These are phyloP conservation scores for Penicillium lagena DNA, from an alignment of 495 filamentous ascomycete species.

Conservation along the genomic window DNA sequence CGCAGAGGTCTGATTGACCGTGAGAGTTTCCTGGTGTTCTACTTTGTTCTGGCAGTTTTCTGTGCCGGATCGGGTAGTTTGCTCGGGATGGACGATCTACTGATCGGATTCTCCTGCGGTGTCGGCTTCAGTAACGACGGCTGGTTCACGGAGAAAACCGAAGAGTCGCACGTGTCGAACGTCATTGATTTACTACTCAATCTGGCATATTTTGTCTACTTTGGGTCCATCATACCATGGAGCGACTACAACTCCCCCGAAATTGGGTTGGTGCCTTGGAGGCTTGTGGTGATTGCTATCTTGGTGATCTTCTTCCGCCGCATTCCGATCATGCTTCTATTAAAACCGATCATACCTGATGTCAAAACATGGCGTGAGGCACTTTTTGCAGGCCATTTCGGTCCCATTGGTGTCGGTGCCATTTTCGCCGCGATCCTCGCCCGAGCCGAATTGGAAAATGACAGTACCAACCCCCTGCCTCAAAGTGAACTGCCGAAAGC, in stretches of 20 bases:
- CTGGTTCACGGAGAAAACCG: conserved; percentile 98
- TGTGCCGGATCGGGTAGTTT: conserved; percentile 92
- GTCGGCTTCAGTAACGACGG: conserved; percentile 99
- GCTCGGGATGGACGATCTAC: conserved; percentile 89
- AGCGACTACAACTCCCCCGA: conserved; percentile 66
- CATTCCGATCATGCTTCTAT: conserved; percentile 87
- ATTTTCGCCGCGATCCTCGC: conserved; percentile 94
- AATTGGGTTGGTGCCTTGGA: conserved; percentile 76
- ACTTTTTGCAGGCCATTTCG: conserved; percentile 96
- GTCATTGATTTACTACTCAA: conserved; percentile 98
- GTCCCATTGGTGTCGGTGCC: conserved; percentile 94
- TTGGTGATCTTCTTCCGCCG: conserved; percentile 94
- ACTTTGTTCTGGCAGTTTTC: conserved; percentile 94
- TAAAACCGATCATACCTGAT: conserved; percentile 93
- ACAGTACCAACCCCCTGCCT: conserved; percentile 64
- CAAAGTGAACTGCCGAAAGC: conserved; percentile 50
- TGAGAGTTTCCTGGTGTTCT: conserved; percentile 97
- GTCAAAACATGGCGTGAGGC: conserved; percentile 98
- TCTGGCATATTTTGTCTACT: conserved; percentile 95
- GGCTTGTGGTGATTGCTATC: conserved; percentile 80
- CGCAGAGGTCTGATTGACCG: conserved; percentile 81
- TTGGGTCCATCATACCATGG: conserved; percentile 97
- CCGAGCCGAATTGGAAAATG: conserved; percentile 76
- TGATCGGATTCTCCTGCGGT: conserved; percentile 91
- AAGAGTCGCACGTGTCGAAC: conserved; percentile 98